Evolutionary conservation across 768 basidiomycete species (phyloP), one percentile per base, ranked within the genome.

Genomic region (Trichaptum fuscoviolaceum): DNA sequence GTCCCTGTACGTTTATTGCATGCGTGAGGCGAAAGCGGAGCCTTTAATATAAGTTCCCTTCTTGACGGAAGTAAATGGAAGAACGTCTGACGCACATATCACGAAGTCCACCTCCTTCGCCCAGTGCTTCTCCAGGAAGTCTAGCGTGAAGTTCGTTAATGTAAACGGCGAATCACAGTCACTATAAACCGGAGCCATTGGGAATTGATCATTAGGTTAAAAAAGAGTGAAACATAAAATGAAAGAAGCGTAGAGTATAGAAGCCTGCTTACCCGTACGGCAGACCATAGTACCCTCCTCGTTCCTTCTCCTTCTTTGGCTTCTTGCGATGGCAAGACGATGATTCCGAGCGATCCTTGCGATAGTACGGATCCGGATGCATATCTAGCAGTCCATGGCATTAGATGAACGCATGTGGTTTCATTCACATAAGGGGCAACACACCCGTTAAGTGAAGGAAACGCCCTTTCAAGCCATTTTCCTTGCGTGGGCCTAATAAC

Each of bases 81-180:
- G 30, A 30, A 30, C 30, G 30, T 30, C 30, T 30, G 30, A 80
- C 84, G 71, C 72, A 91, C 92, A 95, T 36, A 97, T 81, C 35
- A 97, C 93, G 74, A 96, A 97, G 73, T 97, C 95, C 52, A 97
- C 84, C 71, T 95, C 87, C 67, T 85, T 81, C 57, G 88, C 84
- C 93, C 92, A 95, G 68, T 92, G 83, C 70, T 87, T 82, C 63
- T 88, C 88, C 65, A 96, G 76, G 78, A 83, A 92, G 69, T 95
- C 89, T 63, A 97, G 83, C 10, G 94, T 94, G 52, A 84, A 82
- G 74, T 97, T 91, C 35, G 90, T 86, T n/a, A 96, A 83, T 15
- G 79, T 77, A 59, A 92, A 78, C 0, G 95, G 93, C 18, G 94
- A 85, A 76, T 97, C 95, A 71, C 95, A 95, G 23, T 88, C 85